These are phyloP conservation scores for Achaetomiella virescens DNA, from an alignment of 495 filamentous ascomycete species.

Conservation along the genomic window DNA sequence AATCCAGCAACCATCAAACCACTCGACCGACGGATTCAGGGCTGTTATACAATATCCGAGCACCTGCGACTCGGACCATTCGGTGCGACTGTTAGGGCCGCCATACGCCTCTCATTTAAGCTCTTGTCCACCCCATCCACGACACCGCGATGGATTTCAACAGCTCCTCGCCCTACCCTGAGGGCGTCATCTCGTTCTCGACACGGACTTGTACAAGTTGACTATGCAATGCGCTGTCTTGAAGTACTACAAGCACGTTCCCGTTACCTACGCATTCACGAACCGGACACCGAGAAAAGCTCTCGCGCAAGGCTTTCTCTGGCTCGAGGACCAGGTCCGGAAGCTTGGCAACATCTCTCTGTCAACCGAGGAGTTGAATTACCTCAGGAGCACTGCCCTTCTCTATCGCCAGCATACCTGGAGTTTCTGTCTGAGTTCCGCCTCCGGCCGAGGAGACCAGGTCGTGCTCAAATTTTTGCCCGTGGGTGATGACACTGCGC, in stretches of 20 bases:
- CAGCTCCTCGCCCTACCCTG: constrained; percentile 50
- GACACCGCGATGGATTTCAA: constrained; percentile 45
- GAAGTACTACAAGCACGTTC: constrained; percentile 77
- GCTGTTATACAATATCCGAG: too few species aligned
- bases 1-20: too few species aligned
- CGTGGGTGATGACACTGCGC: constrained; percentile 51
- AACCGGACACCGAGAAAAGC: constrained; percentile 92
- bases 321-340: constrained; percentile 75
- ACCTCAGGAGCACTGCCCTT: constrained; percentile 73
- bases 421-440: constrained; percentile 73
- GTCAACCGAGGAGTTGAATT: constrained; percentile 69
- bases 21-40: too few species aligned
- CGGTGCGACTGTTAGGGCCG: too few species aligned
- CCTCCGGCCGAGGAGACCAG: constrained; percentile 72
- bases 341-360: constrained; percentile 74
- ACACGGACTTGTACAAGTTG: constrained; percentile 96
- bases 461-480: constrained; percentile 65
- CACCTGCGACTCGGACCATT: too few species aligned
- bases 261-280: constrained; percentile 87
- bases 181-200: constrained; percentile 80
- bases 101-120: too few species aligned
- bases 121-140: background rate
- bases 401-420: constrained; percentile 71
- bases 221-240: constrained; percentile 98
- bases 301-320: constrained; percentile 78